These are phyloP conservation scores for Thielaviopsis ethacetica DNA, from an alignment of 2,329 filamentous ascomycete genomes.

Conservation along the genomic window DNA sequence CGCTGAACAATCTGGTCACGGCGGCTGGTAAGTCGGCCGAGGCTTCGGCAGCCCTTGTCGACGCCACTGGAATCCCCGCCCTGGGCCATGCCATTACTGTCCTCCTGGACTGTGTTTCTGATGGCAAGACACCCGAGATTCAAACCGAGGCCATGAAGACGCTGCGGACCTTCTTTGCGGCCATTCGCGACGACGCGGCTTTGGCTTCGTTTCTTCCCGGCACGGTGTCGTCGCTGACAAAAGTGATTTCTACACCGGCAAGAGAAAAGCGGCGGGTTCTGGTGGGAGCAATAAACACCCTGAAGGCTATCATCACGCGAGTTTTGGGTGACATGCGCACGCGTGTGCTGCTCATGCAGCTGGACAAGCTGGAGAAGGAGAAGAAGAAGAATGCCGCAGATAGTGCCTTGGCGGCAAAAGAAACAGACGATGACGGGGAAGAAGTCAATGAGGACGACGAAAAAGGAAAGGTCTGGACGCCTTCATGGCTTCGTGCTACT, in stretches of 20 bases:
- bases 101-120: conserved; percentile 55
- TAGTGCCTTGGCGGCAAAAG: background rate
- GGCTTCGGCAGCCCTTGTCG: conserved; percentile 32
- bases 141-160: conserved; percentile 54
- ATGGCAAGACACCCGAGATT: conserved; percentile 47
- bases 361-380: conserved; percentile 15
- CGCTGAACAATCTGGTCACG: conserved; percentile 49
- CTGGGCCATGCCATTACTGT: conserved; percentile 71
- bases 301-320: conserved; percentile 36
- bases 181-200: conserved; percentile 55
- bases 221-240: conserved; percentile 66
- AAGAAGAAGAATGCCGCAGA: conserved; percentile 4
- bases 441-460: conserved; percentile 12
- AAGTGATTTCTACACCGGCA: conserved; percentile 52
- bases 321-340: conserved; percentile 43
- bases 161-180: conserved; percentile 42
- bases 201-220: conserved; percentile 78
- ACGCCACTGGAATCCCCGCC: conserved; percentile 51
- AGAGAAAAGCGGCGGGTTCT: conserved; percentile 43
- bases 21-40: conserved; percentile 35
- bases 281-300: conserved; percentile 39
- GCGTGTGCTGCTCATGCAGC: conserved; percentile 26
- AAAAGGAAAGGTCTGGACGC: conserved; percentile 26
- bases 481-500: conserved; percentile 65
- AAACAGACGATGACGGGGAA: background rate